Evolutionary conservation across 1,284 basidiomycete genomes (phyloP).

Genomic region (Phellopilus nigrolimitatus): DNA sequence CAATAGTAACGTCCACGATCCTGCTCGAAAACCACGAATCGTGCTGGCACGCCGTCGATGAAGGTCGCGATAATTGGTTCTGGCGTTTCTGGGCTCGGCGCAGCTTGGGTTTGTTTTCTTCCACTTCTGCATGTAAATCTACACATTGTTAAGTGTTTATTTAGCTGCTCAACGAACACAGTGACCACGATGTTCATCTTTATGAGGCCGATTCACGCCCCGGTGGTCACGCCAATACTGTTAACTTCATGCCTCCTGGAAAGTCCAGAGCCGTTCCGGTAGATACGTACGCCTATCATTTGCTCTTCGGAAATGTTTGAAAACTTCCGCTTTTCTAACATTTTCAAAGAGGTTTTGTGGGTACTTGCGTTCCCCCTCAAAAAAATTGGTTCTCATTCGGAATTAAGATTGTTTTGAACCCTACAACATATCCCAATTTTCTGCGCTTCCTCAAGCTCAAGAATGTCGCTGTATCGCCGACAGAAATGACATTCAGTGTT

Average conservation of each 20-base stretch:
- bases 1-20: too few relatives aligned
- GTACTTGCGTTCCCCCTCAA: constrained; percentile 25
- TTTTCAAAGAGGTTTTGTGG: constrained; percentile 48
- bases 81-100: constrained; percentile 73
- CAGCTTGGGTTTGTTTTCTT: constrained; percentile 67
- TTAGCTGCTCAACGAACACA: constrained; percentile 72
- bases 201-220: constrained; percentile 67
- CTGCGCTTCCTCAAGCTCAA: constrained; percentile 61
- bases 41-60: constrained; percentile 43
- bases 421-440: constrained; percentile 79
- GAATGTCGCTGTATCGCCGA: constrained; percentile 49
- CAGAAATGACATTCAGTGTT: constrained; percentile 78
- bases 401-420: constrained; percentile 72
- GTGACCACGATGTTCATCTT: constrained; percentile 74
- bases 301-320: too few relatives aligned
- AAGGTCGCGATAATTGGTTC: constrained; percentile 79
- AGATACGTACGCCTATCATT: constrained; percentile 55
- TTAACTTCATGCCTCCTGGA: constrained; percentile 45
- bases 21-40: too few relatives aligned
- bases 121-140: neutral
- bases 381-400: neutral
- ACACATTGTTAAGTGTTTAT: constrained; percentile 6
- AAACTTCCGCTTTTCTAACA: constrained; percentile 4
- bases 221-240: constrained; percentile 81
- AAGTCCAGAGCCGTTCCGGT: constrained; percentile 45